Conservation (phyloP, 768 basidiomycete genomes). For the Crassisporium funariophilum region DNA sequence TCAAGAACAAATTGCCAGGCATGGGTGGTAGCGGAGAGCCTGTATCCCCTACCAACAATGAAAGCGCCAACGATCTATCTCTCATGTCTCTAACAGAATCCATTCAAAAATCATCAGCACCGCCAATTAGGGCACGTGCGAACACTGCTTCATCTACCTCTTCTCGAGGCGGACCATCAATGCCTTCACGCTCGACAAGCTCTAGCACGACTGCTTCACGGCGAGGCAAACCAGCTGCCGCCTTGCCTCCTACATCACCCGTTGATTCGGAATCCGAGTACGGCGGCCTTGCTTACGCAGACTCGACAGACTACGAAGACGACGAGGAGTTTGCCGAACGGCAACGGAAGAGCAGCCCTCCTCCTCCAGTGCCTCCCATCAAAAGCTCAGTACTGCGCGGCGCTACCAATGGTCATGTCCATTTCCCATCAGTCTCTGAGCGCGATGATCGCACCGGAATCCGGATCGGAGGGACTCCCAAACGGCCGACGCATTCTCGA, state of each 20-base stretch:
- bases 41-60: slow-evolving; percentile 2
- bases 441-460: slow-evolving; percentile 5
- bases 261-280: slow-evolving; percentile 45
- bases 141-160: slow-evolving; percentile 1
- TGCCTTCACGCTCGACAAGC: slow-evolving; percentile 8
- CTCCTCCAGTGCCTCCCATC: not conserved
- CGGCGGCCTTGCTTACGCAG: slow-evolving; percentile 53
- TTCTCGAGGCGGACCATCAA: not conserved
- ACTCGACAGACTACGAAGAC: slow-evolving; percentile 47
- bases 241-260: slow-evolving; percentile 27
- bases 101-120: not conserved
- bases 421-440: not conserved
- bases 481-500: slow-evolving; percentile 11
- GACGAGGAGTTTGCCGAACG: slow-evolving; percentile 23
- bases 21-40: slow-evolving; percentile 16
- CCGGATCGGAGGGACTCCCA: not conserved
- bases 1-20: slow-evolving; percentile 40
- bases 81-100: not conserved
- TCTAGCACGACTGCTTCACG: slow-evolving; percentile 18
- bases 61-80: slow-evolving; percentile 7
- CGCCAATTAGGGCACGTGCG: not conserved
- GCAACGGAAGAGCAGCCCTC: slow-evolving; percentile 15
- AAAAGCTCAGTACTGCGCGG: too few species aligned
- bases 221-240: not conserved
- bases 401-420: not conserved